A percentile compares a stretch with the other conserved stretches of the same genome.
phyloP scores from a whole-genome alignment of 2,329 filamentous ascomycete species.

The Purpureocillium takamizusanense region DNA sequence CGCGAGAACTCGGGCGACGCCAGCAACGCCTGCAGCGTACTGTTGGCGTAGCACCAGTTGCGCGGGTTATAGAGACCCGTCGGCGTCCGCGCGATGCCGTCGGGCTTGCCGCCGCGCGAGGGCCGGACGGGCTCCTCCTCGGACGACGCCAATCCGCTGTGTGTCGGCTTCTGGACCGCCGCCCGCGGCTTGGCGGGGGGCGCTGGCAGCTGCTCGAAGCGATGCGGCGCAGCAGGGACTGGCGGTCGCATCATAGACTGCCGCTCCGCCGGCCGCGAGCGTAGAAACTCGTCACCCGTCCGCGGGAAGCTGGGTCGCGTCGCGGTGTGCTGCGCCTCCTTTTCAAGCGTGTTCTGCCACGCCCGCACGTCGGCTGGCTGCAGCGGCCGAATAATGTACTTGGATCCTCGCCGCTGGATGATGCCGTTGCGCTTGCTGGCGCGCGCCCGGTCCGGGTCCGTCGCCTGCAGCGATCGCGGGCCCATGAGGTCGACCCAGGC shows the following conservation, averaged over 20 bases:
- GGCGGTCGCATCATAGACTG: slow-evolving; percentile 48
- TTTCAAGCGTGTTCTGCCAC: slow-evolving; percentile 70
- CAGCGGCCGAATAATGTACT: slow-evolving; percentile 54
- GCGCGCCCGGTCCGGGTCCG: slow-evolving; percentile 17
- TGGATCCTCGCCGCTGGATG: slow-evolving; percentile 28
- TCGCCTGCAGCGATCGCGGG: slow-evolving; percentile 45
- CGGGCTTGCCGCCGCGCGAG: slow-evolving; percentile 32
- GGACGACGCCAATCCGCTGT: slow-evolving; percentile 58
- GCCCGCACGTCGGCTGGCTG: slow-evolving; percentile 71
- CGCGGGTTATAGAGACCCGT: slow-evolving; percentile 72
- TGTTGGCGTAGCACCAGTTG: slow-evolving; percentile 87
- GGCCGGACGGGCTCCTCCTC: slow-evolving; percentile 24
- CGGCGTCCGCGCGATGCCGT: slow-evolving; percentile 19
- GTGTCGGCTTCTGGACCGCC: slow-evolving; percentile 61
- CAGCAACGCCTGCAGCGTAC: slow-evolving; percentile 75
- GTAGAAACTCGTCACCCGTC: slow-evolving; percentile 75
- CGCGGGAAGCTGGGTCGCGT: slow-evolving; percentile 50
- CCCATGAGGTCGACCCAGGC: slow-evolving; percentile 85
- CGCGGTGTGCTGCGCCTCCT: slow-evolving; percentile 45
- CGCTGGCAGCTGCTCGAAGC: slow-evolving; percentile 31
- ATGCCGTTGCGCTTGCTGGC: slow-evolving; percentile 14
- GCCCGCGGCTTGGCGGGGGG: slow-evolving; percentile 61
- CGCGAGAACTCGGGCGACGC: slow-evolving; percentile 61
- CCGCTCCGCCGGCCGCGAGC: slow-evolving; percentile 62
- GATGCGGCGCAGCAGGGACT: slow-evolving; percentile 5